Conservation (phyloP, 2,329 filamentous ascomycete genomes). For the Aspergillus ustus region DNA sequence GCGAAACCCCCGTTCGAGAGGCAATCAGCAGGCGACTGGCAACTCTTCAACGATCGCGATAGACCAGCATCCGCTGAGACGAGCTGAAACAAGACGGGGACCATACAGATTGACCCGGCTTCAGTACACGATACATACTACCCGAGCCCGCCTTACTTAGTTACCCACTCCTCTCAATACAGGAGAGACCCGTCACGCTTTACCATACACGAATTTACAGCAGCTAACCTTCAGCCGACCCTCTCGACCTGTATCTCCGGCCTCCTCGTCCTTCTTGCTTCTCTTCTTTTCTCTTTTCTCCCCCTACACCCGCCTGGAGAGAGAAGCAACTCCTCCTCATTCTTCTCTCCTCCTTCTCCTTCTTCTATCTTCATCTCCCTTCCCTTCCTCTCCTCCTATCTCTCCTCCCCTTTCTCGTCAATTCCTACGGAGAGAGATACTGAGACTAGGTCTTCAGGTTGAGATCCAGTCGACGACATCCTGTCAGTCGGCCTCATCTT, state of each 20-base stretch:
- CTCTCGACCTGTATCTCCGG: slow-evolving; percentile 32
- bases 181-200: slow-evolving; percentile 24
- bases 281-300: slow-evolving; percentile 39
- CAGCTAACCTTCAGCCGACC: slow-evolving; percentile 29
- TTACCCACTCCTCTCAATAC: slow-evolving; percentile 18
- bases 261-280: slow-evolving; percentile 32
- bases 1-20: slow-evolving; percentile 18
- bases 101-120: slow-evolving; percentile 4
- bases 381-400: slow-evolving; percentile 37
- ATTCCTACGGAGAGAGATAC: slow-evolving; percentile 45
- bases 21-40: slow-evolving; percentile 7
- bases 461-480: slow-evolving; percentile 33
- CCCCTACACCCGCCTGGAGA: slow-evolving; percentile 49
- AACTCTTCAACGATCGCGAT: slow-evolving; percentile 6
- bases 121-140: slow-evolving; percentile 12
- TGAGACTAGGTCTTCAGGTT: slow-evolving; percentile 41
- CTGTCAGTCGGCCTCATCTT: slow-evolving; percentile 34
- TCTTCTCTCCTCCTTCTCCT: slow-evolving; percentile 38
- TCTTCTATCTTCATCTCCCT: slow-evolving; percentile 39
- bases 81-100: slow-evolving; percentile 25
- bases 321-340: slow-evolving; percentile 44
- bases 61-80: slow-evolving; percentile 14
- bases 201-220: slow-evolving; percentile 25
- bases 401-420: slow-evolving; percentile 33
- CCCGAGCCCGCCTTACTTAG: slow-evolving; percentile 3